Conservation (phyloP, 768 basidiomycete genomes). For the Podaxis mareebaensis region DNA sequence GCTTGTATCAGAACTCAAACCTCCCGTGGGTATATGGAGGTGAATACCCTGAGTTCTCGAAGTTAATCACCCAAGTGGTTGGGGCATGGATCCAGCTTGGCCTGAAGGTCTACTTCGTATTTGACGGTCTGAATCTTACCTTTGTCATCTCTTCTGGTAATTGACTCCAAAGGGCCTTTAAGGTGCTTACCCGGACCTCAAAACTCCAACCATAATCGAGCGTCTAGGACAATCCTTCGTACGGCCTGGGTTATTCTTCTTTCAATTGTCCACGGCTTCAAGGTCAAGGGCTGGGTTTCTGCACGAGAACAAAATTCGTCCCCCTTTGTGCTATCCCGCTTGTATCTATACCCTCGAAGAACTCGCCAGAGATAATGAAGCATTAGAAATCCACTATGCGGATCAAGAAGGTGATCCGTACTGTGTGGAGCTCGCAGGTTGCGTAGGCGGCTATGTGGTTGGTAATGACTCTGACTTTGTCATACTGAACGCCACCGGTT, state of each 20-base stretch:
- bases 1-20: conserved; percentile 55
- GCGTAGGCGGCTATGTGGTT: conserved; percentile 70
- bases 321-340: conserved; percentile 60
- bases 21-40: conserved; percentile 88
- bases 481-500: conserved; percentile 72
- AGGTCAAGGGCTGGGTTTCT: conserved; percentile 68
- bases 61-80: conserved; percentile 49
- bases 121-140: conserved; percentile 62
- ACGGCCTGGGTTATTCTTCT: conserved; percentile 70
- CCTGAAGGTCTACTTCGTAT: conserved; percentile 70
- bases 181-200: conserved; percentile 72
- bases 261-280: conserved; percentile 70
- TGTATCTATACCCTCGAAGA: conserved; percentile 56
- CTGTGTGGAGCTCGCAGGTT: conserved; percentile 80
- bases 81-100: conserved; percentile 71
- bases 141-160: conserved; percentile 16
- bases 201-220: conserved; percentile 65
- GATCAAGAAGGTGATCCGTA: conserved; percentile 85
- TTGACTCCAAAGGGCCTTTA: conserved; percentile 8
- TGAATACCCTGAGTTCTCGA: conserved; percentile 62
- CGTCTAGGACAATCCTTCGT: conserved; percentile 60
- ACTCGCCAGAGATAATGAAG: conserved; percentile 30
- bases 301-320: conserved; percentile 71
- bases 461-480: conserved; percentile 85
- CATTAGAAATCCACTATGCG: conserved; percentile 66